These are phyloP conservation scores for Amauroascus niger DNA, from an alignment of 2,329 filamentous ascomycete species.

Conservation along the genomic window DNA sequence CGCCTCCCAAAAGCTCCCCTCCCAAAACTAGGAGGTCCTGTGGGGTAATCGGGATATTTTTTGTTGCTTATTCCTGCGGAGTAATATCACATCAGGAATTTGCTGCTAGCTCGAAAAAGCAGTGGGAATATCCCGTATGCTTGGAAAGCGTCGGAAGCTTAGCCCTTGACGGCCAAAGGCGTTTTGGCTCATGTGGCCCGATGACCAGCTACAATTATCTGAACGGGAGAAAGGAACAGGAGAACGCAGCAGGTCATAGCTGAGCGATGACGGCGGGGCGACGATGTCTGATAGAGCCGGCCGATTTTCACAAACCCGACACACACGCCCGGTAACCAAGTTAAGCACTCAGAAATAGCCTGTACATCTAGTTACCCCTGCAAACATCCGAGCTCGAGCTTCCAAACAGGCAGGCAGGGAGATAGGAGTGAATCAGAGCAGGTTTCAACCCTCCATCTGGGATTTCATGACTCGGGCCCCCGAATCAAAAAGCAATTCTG, in stretches of 20 bases:
- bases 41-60: slow-evolving; percentile 2
- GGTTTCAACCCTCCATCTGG: background rate
- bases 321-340: background rate
- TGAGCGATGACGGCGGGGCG: background rate
- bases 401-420: background rate
- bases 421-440: background rate
- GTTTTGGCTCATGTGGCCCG: background rate
- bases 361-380: background rate
- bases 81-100: background rate
- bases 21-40: background rate
- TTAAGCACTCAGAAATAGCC: background rate
- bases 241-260: background rate
- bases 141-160: slow-evolving; percentile 3
- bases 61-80: background rate
- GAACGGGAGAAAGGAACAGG: background rate
- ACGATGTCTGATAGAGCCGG: too few relatives aligned
- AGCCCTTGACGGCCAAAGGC: background rate
- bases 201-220: background rate
- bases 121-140: background rate
- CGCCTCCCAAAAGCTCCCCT: background rate
- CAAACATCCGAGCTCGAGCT: too few relatives aligned
- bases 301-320: background rate
- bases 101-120: background rate
- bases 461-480: background rate
- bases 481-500: background rate